Base-by-base conservation (phyloP, 2,329 filamentous ascomycete species). In the Penicillium sp. region DNA sequence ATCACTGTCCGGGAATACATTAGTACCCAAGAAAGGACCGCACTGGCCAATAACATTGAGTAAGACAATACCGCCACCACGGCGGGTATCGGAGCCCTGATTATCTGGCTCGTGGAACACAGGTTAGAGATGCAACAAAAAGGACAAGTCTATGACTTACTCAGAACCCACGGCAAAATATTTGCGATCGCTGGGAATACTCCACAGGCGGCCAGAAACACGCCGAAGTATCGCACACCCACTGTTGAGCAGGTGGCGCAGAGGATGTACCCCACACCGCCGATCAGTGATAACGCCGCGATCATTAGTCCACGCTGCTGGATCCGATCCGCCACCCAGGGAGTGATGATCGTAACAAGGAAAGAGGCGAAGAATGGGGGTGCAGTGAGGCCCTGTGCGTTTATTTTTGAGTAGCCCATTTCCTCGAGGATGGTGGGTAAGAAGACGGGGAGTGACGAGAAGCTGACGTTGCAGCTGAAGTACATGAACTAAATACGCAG, bases 291-390 rank as follows among this genome's bases (percentile, higher is more conserved):
- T 10, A 88, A 78, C 5, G 73, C 62, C 3, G 81, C 75, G 60
- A 90, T 82, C 63, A 84, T 81, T 45, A 84, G 68, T 1, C 87
- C 87, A 43, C 88, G 85, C 68, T 89, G 87, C 60, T 84, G 82
- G 1, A 82, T 79, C 14, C 79, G 80, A 74, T 91, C 88, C n/a
- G 87, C 87, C 35, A 90, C 69, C 69, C 80, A 88, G 5, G 86
- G 86, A 1, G 83, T 84, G 10, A 68, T 65, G 57, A 91, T 81
- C 45, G 85, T 88, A 22, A 86, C 73, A 13, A 89, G 64, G 68
- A 88, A 90, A 1, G 87, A 82, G 16, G 89, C 72, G 64, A 91
- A 84, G 71, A 88, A 90, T 0, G 88, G 87, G 1, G 88, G 88
- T 0, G 88, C 87, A 0, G 87, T 87, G 13, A 92, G 80, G 1